These are phyloP conservation scores for Phytophthora megakarya DNA, from an alignment of 352 stramenopile genomes.

Conservation along the genomic window DNA sequence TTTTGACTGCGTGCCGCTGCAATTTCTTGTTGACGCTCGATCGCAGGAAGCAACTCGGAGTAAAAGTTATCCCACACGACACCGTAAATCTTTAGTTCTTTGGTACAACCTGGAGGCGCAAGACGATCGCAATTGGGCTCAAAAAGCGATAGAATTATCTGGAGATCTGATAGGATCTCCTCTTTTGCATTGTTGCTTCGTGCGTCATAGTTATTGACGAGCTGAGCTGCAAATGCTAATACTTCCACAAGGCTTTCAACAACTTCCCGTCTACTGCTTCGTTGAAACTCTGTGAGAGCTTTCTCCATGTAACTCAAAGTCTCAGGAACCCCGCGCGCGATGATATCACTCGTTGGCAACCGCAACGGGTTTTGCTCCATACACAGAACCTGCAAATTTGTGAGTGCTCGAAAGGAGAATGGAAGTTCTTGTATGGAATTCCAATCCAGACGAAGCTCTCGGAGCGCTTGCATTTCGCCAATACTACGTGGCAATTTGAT, in stretches of 20 bases:
- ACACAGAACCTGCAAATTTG: conserved; percentile 38
- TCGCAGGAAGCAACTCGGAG: conserved; percentile 41
- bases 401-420: conserved; percentile 57
- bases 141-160: conserved; percentile 46
- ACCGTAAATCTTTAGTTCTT: conserved; percentile 56
- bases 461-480: conserved; percentile 48
- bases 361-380: conserved; percentile 71
- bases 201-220: conserved; percentile 11
- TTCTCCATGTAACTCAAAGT: conserved; percentile 66
- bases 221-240: conserved; percentile 39
- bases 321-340: conserved; percentile 48
- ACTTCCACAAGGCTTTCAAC: conserved; percentile 55
- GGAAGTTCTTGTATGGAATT: conserved; percentile 66
- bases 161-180: conserved; percentile 19
- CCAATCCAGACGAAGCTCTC: conserved; percentile 66
- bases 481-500: conserved; percentile 49
- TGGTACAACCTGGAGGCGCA: conserved; percentile 27
- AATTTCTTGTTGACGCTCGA: conserved; percentile 42
- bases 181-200: neutral
- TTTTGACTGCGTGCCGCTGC: neutral
- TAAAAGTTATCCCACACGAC: conserved; percentile 66
- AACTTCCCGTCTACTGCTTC: conserved; percentile 47
- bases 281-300: conserved; percentile 50
- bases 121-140: conserved; percentile 52
- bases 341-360: conserved; percentile 51